Evolutionary conservation across 2,329 filamentous ascomycete species (phyloP).

Genomic region (Fusarium sp.): DNA sequence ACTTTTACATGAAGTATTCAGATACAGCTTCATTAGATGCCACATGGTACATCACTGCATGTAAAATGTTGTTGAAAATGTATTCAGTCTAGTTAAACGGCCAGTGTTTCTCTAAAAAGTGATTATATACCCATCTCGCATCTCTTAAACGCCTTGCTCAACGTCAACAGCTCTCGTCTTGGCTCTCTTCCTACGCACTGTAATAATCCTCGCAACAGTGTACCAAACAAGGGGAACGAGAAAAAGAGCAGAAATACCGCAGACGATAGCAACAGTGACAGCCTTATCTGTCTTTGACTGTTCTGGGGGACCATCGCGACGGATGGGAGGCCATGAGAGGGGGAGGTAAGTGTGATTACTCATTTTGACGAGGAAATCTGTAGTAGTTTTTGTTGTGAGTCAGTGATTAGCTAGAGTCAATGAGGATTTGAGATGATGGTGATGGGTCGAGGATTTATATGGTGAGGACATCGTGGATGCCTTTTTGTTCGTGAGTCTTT

Average conservation of each 20-base stretch:
- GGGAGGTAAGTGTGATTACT: conserved; percentile 5
- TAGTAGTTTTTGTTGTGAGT: neutral
- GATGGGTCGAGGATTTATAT: neutral
- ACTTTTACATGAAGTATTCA: too few species aligned
- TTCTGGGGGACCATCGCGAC: conserved; percentile 1
- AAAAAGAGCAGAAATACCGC: conserved; percentile 20
- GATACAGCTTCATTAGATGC: neutral
- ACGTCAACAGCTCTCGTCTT: neutral
- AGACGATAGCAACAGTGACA: conserved; percentile 11
- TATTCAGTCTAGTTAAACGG: neutral
- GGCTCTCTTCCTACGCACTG: neutral
- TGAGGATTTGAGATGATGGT: neutral
- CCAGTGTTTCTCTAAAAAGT: neutral
- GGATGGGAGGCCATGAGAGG: conserved; percentile 17
- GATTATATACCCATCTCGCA: neutral
- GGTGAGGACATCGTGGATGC: neutral
- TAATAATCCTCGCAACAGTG: neutral
- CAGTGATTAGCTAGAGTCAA: neutral
- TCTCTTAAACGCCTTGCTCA: neutral
- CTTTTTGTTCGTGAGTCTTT: neutral
- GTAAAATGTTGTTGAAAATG: neutral
- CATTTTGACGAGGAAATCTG: conserved; percentile 10
- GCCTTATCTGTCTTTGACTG: conserved; percentile 1
- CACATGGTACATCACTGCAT: conserved; percentile 3
- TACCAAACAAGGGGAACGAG: conserved; percentile 16